Evolutionary conservation across 1,284 basidiomycete genomes (phyloP).

Genomic region (Puccinia brachypodii): DNA sequence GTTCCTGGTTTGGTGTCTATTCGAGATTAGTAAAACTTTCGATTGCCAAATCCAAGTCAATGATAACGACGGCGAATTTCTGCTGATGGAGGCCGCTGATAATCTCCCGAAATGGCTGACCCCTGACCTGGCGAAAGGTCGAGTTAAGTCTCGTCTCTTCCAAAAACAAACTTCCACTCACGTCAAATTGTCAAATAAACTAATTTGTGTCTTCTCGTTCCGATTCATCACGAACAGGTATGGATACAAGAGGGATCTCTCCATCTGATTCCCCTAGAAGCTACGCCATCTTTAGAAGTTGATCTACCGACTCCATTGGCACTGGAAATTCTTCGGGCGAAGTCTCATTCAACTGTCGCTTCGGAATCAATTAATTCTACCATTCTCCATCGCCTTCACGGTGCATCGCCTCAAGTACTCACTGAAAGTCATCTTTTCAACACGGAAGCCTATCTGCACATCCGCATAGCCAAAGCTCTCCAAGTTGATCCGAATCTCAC

Average conservation of each 20-base stretch:
- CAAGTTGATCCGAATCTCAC: conserved; percentile 68
- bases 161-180: conserved; percentile 47
- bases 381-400: conserved; percentile 50
- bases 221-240: conserved; percentile 63
- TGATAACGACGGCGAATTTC: conserved; percentile 92
- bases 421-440: conserved; percentile 70
- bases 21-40: conserved; percentile 72
- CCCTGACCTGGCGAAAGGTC: conserved; percentile 83
- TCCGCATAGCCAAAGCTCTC: conserved; percentile 73
- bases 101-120: conserved; percentile 84
- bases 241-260: conserved; percentile 82
- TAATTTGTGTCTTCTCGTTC: conserved; percentile 3
- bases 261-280: conserved; percentile 77
- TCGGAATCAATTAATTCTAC: conserved; percentile 64
- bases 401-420: conserved; percentile 63
- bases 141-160: conserved; percentile 65
- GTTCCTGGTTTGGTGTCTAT: conserved; percentile 83
- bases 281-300: conserved; percentile 61
- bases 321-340: conserved; percentile 62
- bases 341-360: conserved; percentile 67
- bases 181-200: conserved; percentile 50
- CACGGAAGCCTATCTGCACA: conserved; percentile 76
- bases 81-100: conserved; percentile 94
- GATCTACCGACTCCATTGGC: conserved; percentile 54
- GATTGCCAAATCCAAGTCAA: conserved; percentile 66